Evolutionary conservation across 495 filamentous ascomycete species (phyloP), one percentile per base, ranked within the genome.

Genomic region (Penicillium salamii): DNA sequence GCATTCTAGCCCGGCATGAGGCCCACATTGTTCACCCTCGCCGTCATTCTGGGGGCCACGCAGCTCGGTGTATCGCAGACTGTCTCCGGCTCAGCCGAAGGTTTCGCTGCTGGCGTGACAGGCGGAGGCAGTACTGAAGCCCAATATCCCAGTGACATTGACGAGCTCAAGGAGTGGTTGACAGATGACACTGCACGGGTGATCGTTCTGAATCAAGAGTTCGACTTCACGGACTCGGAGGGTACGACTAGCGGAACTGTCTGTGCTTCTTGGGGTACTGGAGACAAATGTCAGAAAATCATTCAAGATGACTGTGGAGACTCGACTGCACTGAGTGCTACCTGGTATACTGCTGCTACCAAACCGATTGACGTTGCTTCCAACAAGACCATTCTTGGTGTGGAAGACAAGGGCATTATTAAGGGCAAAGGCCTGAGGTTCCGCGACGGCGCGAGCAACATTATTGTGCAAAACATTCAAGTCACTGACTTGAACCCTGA

Each of bases 171-270:
- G 7, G 14, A 36, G 19, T 50, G 40, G 38, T 46, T 57, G 7
- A 64, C 63, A 13, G 66, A 69, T 46, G 56, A 59, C 23, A 49
- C 54, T 7, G 32, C 72, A n/a, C 67, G 67, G 34, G 70, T 73
- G 11, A 73, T 76, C 39, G 55, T 76, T 19, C 44, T 76, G 20
- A 52, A 62, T 29, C 65, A 65, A 34, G 59, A 52, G 17, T 76
- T 60, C 52, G 63, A 74, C 50, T 74, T 71, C 38, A 65, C 58
- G 26, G 63, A 57, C 2, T 68, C 57, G 18, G 63, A 72, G 40
- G 71, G 71, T 15, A 67, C 56, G 1, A 52, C 55, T 1, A 66
- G 58, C 24, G 41, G 41, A 24, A 51, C 32, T 5, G 41, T 39
- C 26, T 55, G 53, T 26, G 42, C 28, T 15, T 46, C 53, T 18